phyloP scores from a whole-genome alignment of 2,329 filamentous ascomycete genomes.

The Aureobasidium sp. region DNA sequence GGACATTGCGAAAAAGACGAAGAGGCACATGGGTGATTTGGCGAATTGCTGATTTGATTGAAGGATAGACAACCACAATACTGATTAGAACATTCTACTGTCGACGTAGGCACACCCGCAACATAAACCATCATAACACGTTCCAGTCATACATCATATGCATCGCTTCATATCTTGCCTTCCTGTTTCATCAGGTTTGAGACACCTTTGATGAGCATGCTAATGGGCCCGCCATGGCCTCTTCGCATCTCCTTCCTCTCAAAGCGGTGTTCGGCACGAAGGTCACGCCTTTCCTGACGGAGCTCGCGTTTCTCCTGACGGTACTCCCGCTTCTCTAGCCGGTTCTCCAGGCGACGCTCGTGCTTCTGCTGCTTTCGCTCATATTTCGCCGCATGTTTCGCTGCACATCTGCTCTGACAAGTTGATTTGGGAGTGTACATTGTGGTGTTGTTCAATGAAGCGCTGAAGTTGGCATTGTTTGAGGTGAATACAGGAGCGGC shows the following conservation, averaged over 20 bases:
- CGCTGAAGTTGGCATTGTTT: neutral
- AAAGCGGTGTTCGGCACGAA: neutral
- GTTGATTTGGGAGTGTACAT: neutral
- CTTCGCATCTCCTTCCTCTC: neutral
- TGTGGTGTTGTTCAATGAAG: neutral
- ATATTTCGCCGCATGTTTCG: neutral
- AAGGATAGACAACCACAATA: neutral
- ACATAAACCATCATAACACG: neutral
- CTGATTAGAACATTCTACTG: neutral
- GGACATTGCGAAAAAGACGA: constrained; percentile 2
- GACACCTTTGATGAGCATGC: neutral
- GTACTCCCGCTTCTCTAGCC: neutral
- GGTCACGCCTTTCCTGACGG: constrained; percentile 1
- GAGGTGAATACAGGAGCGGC: neutral
- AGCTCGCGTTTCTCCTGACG: neutral
- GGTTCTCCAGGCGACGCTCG: neutral
- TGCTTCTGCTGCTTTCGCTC: neutral
- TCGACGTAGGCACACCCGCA: neutral
- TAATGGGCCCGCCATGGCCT: neutral
- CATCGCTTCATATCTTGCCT: neutral
- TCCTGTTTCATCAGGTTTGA: neutral
- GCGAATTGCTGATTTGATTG: neutral
- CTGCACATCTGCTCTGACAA: neutral
- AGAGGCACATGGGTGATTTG: neutral
- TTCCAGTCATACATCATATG: neutral